These are phyloP conservation scores for Aurinia saxatilis DNA, from an alignment of 345 rosid species.

Conservation along the genomic window DNA sequence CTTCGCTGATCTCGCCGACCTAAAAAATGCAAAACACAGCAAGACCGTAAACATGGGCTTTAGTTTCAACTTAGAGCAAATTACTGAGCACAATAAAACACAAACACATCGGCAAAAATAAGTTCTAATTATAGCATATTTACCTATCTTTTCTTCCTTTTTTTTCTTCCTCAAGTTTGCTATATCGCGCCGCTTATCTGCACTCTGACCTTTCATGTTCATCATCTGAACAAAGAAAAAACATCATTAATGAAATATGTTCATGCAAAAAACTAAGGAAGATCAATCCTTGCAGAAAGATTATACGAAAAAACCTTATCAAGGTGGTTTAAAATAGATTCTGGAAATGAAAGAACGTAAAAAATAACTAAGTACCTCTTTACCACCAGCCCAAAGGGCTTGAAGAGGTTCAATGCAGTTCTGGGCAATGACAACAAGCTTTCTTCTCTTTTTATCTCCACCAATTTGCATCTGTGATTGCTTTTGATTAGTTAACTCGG, in stretches of 20 bases:
- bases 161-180: constrained; percentile 51
- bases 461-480: constrained; percentile 17
- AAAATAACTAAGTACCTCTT: constrained; percentile 41
- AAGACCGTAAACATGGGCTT: constrained; percentile 1
- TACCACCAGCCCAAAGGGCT: constrained; percentile 69
- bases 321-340: background rate
- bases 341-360: background rate
- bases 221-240: constrained; percentile 38
- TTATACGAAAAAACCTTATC: background rate
- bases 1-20: constrained; percentile 76
- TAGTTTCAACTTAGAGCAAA: background rate
- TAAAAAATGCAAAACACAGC: constrained; percentile 26
- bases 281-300: background rate
- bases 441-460: constrained; percentile 44
- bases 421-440: constrained; percentile 74
- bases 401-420: constrained; percentile 89
- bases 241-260: background rate
- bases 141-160: constrained; percentile 80
- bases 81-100: background rate
- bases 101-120: background rate
- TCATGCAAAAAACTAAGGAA: background rate
- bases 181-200: constrained; percentile 45
- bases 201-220: constrained; percentile 45
- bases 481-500: constrained; percentile 53
- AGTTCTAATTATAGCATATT: background rate